Evolutionary conservation across 163 green algal genomes (phyloP).

Genomic region (Scenedesmus sp.): DNA sequence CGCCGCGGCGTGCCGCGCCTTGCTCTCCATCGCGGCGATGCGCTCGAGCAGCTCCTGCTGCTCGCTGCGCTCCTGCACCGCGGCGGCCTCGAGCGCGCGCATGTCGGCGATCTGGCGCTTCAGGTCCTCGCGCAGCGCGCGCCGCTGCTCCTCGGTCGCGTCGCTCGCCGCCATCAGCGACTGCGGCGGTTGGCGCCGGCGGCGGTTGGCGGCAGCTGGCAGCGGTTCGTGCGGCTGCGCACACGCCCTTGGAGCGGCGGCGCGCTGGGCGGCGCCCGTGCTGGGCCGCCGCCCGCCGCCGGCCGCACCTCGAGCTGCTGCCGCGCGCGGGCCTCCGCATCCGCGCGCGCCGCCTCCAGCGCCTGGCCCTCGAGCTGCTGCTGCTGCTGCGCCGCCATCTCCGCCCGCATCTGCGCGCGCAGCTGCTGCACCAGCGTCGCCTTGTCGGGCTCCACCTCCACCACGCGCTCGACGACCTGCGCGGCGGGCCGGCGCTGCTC

Average conservation of each 20-base stretch:
- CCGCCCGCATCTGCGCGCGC: slow-evolving; percentile 52
- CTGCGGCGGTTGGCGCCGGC: slow-evolving; percentile 13
- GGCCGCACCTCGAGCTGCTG: slow-evolving; percentile 60
- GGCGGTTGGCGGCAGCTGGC: neutral
- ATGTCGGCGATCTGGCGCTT: slow-evolving; percentile 70
- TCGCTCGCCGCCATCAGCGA: slow-evolving; percentile 52
- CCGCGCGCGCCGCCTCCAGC: slow-evolving; percentile 59
- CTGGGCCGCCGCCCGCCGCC: too few relatives aligned
- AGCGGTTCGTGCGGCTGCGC: neutral
- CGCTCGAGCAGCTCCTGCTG: slow-evolving; percentile 65
- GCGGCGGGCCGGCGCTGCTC: slow-evolving; percentile 12
- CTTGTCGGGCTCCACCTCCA: slow-evolving; percentile 63
- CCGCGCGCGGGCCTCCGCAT: slow-evolving; percentile 61
- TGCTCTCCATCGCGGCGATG: slow-evolving; percentile 67
- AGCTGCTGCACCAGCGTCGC: slow-evolving; percentile 60
- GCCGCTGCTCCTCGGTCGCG: slow-evolving; percentile 63
- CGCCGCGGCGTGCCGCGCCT: slow-evolving; percentile 51
- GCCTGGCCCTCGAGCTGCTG: slow-evolving; percentile 65
- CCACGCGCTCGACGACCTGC: slow-evolving; percentile 56
- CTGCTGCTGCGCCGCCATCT: slow-evolving; percentile 62
- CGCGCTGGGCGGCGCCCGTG: too few relatives aligned
- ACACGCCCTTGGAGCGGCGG: too few relatives aligned
- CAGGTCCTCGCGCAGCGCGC: slow-evolving; percentile 57
- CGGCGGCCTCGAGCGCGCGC: slow-evolving; percentile 45
- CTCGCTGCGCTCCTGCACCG: slow-evolving; percentile 67